phyloP scores from a whole-genome alignment of 305 asterid species.

The Fraxinus sp. region DNA sequence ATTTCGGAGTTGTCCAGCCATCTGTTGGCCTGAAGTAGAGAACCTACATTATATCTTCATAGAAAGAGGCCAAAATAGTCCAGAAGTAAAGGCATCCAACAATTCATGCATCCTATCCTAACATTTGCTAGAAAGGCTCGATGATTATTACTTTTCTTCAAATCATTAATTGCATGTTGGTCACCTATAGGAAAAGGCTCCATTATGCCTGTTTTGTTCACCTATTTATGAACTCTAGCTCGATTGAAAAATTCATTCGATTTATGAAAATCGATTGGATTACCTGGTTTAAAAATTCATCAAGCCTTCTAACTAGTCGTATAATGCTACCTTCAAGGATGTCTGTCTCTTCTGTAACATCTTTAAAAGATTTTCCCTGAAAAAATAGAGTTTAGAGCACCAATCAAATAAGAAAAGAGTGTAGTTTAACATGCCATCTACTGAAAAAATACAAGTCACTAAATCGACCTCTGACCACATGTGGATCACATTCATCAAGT shows the following conservation, averaged over 20 bases:
- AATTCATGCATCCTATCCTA: neutral
- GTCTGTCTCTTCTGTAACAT: constrained; percentile 82
- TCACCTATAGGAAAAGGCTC: neutral
- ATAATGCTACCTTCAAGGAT: constrained; percentile 94
- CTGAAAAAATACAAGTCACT: neutral
- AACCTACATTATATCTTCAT: neutral
- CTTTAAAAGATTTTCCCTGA: constrained; percentile 86
- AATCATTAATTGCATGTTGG: neutral
- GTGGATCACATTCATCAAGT: constrained; percentile 91
- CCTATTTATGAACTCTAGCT: neutral
- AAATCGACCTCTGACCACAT: constrained; percentile 91
- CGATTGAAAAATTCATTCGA: neutral
- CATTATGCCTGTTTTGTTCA: neutral
- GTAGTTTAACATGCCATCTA: constrained; percentile 15
- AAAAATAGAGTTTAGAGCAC: neutral
- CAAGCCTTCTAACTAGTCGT: constrained; percentile 82
- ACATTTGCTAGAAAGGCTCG: neutral
- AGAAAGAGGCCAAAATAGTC: neutral
- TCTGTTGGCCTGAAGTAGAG: neutral
- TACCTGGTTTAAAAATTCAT: constrained; percentile 96
- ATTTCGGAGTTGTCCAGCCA: neutral
- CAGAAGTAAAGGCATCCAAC: neutral
- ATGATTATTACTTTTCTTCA: neutral
- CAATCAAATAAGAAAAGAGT: neutral
- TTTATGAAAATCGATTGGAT: neutral